phyloP scores from a whole-genome alignment of 202 grass and related monocot species.

The Schoenoplectus tabernaemontani region DNA sequence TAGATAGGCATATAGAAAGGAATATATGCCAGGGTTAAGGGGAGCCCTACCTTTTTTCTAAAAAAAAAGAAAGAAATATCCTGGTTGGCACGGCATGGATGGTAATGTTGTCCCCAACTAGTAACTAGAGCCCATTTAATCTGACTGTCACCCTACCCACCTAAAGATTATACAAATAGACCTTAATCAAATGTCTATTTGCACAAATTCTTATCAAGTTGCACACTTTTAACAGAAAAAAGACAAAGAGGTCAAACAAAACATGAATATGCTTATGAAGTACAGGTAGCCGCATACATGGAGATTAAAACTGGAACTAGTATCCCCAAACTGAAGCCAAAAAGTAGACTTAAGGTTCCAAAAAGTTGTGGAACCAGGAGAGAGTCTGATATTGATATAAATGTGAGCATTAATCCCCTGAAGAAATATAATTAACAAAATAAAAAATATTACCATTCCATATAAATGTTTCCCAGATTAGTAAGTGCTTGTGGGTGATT shows the following conservation, averaged over 20 bases:
- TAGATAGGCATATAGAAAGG: no score
- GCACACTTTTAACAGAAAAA: background rate
- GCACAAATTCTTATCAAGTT: background rate
- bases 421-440: no score
- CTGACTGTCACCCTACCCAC: background rate
- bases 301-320: background rate
- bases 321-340: background rate
- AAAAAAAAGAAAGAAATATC: no score
- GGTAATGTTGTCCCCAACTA: background rate
- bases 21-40: no score
- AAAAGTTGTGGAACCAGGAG: background rate
- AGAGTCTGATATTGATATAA: no score
- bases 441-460: constrained; percentile 99
- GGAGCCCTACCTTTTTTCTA: no score
- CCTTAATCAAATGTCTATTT: background rate
- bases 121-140: background rate
- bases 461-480: constrained; percentile 94
- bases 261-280: background rate
- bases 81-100: background rate
- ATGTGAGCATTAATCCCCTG: background rate
- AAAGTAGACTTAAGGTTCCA: background rate
- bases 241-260: background rate
- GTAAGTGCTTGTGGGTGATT: constrained; percentile 97
- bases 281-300: background rate
- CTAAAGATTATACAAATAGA: background rate